phyloP scores from a whole-genome alignment of 352 stramenopile genomes.

The Labyrinthula sp. region DNA sequence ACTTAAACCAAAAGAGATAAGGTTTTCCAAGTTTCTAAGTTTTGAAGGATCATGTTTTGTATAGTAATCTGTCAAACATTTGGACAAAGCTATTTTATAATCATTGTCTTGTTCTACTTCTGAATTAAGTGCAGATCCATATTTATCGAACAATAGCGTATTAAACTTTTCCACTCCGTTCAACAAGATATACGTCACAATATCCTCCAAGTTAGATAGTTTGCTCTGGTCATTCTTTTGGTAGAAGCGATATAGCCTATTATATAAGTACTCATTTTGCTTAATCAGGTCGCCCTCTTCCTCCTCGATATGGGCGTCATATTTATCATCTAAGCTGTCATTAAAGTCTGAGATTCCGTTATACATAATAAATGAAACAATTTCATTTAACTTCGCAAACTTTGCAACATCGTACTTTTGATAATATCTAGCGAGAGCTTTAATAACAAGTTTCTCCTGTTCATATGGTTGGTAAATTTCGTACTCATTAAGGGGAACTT shows the following conservation, averaged over 20 bases:
- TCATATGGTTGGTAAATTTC: too few species aligned
- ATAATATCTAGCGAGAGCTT: too few species aligned
- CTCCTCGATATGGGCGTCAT: slow-evolving; percentile 17
- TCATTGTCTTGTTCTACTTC: too few species aligned
- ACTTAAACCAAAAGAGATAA: slow-evolving; percentile 11
- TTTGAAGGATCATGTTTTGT: slow-evolving; percentile 19
- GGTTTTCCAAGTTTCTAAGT: slow-evolving; percentile 7
- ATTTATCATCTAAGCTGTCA: slow-evolving; percentile 16
- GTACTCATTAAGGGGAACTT: too few species aligned
- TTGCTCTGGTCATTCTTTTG: slow-evolving; percentile 22
- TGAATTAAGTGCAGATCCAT: too few species aligned
- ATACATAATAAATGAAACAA: slow-evolving; percentile 27
- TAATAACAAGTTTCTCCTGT: too few species aligned
- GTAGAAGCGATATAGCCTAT: too few species aligned
- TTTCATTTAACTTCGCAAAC: slow-evolving; percentile 15
- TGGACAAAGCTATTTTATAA: too few species aligned
- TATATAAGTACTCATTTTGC: too few species aligned
- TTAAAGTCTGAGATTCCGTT: slow-evolving; percentile 23
- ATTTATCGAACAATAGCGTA: slow-evolving; percentile 13
- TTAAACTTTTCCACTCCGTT: slow-evolving; percentile 25
- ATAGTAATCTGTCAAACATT: slow-evolving; percentile 10
- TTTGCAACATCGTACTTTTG: slow-evolving; percentile 18
- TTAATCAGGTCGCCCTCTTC: too few species aligned
- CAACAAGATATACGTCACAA: slow-evolving; percentile 28
- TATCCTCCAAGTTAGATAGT: slow-evolving; percentile 15